Evolutionary conservation across 192 early-diverging fungal species (phyloP).

Genomic region (Dissophora globulifera): DNA sequence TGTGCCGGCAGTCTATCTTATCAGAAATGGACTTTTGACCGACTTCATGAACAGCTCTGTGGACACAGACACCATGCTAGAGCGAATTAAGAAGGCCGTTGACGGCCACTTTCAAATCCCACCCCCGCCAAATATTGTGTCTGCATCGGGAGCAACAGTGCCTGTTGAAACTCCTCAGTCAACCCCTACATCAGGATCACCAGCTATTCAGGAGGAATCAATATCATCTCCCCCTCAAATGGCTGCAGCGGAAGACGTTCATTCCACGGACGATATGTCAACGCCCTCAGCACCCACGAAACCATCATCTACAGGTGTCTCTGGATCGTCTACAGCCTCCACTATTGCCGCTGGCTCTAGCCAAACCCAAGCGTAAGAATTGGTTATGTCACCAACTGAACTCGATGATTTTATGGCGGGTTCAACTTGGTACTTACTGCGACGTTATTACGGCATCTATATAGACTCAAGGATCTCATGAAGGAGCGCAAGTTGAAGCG

Average conservation of each 20-base stretch:
- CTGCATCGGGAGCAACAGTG: neutral
- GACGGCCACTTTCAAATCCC: slow-evolving; percentile 39
- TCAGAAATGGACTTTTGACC: slow-evolving; percentile 40
- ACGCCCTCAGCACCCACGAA: neutral
- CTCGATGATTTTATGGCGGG: too few species aligned
- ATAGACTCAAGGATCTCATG: slow-evolving; percentile 46
- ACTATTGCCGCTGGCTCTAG: neutral
- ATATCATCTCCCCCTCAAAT: too few species aligned
- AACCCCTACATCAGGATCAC: too few species aligned
- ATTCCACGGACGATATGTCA: neutral
- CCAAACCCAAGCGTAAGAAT: slow-evolving; percentile 21
- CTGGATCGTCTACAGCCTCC: too few species aligned
- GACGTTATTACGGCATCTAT: neutral
- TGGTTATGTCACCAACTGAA: too few species aligned
- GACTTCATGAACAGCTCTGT: slow-evolving; percentile 48
- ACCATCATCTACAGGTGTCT: neutral
- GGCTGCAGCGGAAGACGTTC: too few species aligned
- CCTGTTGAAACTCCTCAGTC: neutral
- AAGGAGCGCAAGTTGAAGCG: slow-evolving; percentile 42
- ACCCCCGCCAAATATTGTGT: slow-evolving; percentile 19
- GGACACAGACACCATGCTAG: slow-evolving; percentile 33
- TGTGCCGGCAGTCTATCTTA: slow-evolving; percentile 40
- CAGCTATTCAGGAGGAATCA: neutral
- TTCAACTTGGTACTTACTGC: too few species aligned
- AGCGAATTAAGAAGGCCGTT: slow-evolving; percentile 30